Evolutionary conservation across 2,329 filamentous ascomycete species (phyloP).

Genomic region (Ceratocystis colombiana): DNA sequence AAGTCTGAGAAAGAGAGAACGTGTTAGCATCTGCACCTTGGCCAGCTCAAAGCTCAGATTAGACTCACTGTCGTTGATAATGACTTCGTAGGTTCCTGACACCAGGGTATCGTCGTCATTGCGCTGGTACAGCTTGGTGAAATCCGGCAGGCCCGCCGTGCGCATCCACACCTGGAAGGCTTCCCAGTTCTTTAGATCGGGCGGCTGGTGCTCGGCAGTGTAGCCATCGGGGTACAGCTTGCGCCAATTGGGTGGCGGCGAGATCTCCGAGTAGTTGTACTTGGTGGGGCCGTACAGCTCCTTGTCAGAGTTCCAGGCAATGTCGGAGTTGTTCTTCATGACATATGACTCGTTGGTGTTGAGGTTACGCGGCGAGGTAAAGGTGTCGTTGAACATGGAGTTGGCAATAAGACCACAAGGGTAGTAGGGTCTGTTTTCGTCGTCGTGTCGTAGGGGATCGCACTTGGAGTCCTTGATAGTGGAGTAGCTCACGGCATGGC

Average conservation of each 20-base stretch:
- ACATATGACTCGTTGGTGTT: slow-evolving; percentile 51
- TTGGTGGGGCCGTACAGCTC: slow-evolving; percentile 63
- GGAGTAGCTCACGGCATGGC: slow-evolving; percentile 48
- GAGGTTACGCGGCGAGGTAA: slow-evolving; percentile 53
- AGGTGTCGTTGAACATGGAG: slow-evolving; percentile 92
- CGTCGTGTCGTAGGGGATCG: slow-evolving; percentile 55
- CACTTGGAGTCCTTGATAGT: slow-evolving; percentile 62
- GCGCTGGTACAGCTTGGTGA: slow-evolving; percentile 83
- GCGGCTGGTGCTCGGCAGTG: slow-evolving; percentile 52
- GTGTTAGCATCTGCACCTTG: background rate
- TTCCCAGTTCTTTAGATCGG: slow-evolving; percentile 64
- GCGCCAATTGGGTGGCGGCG: slow-evolving; percentile 81
- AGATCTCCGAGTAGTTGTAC: slow-evolving; percentile 55
- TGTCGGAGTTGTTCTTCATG: slow-evolving; percentile 65
- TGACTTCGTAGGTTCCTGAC: slow-evolving; percentile 62
- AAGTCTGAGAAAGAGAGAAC: slow-evolving; percentile 52
- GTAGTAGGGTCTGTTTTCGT: slow-evolving; percentile 61
- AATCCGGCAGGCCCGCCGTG: slow-evolving; percentile 82
- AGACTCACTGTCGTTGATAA: slow-evolving; percentile 66
- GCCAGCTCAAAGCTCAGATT: background rate
- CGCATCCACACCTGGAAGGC: slow-evolving; percentile 98
- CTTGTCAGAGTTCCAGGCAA: slow-evolving; percentile 78
- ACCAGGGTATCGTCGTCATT: slow-evolving; percentile 63
- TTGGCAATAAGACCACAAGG: slow-evolving; percentile 95
- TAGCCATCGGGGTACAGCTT: slow-evolving; percentile 62